Base-by-base conservation (phyloP, 345 rosid species). In the Abelmoschus esculentus region DNA sequence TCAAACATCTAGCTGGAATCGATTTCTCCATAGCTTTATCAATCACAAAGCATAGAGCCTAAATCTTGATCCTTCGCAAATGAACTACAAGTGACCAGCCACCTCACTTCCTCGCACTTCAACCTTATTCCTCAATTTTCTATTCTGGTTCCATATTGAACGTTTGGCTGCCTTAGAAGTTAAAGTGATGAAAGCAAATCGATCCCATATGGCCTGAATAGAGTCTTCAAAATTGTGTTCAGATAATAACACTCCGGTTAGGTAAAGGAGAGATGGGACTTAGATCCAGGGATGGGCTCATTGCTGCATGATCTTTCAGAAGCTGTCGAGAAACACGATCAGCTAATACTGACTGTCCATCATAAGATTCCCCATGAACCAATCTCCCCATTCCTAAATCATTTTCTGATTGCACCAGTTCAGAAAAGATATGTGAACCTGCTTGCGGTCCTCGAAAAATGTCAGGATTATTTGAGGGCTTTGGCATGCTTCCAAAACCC, bases 251-350 rank as follows among this genome's bases (percentile, higher is more conserved):
- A 44, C 73, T 62, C 68, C 80, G 66, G 61, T 70, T 57, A n/a
- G 76, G 85, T 61, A 76, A 76, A 59, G 81, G 76, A 63, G 85
- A 63, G 55, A 58, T 76, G 47, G 82, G 84, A 70, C 86, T 82
- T 14, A 84, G 81, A 73, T 84, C 85, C 58, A 86, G 72, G 55
- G 83, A 66, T 7, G 82, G 81, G 65, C 66, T 72, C 72, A 75
- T 71, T 74, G 75, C 78, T 57, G 66, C 77, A 32, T 76, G 84
- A 76, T 86, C 88, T 78, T 78, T 76, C 67, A 80, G 70, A 56
- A 89, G 82, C 72, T 81, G 90, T 62, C 76, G 81, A 71, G 90
- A 79, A 31, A 86, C 90, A 2, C 86, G 78, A 65, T 84, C 86
- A 17, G 86, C 87, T 77, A 82, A 81, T 26, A 86, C 80, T 2